A percentile compares a stretch with the other conserved stretches of the same genome.
These are phyloP conservation scores for Mucor piriformis DNA, from an alignment of 371 early-diverging fungal species.

Conservation along the genomic window DNA sequence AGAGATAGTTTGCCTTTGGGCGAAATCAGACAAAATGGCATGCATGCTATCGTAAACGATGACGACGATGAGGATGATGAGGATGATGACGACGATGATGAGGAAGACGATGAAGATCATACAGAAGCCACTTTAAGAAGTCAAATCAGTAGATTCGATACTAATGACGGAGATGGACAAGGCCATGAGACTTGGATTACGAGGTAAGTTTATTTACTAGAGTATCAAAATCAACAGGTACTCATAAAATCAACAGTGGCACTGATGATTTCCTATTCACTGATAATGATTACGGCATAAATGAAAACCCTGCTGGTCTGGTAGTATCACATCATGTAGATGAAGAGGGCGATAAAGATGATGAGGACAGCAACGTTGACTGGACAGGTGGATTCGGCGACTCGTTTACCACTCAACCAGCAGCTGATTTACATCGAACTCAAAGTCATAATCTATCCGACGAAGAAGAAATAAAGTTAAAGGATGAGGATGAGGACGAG, in stretches of 20 bases:
- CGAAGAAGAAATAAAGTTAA: too few species aligned
- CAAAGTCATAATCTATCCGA: neutral
- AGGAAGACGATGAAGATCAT: constrained; percentile 2
- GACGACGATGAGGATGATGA: constrained; percentile 2
- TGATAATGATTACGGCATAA: neutral
- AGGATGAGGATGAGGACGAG: constrained; percentile 29
- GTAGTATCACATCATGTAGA: constrained; percentile 12
- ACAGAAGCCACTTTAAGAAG: constrained; percentile 5
- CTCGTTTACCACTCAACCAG: neutral
- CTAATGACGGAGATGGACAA: neutral
- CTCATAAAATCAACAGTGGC: neutral
- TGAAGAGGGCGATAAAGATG: constrained; percentile 31
- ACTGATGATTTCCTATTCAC: neutral
- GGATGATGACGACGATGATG: neutral
- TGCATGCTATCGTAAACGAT: neutral
- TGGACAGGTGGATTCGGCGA: constrained; percentile 7
- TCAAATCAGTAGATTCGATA: neutral
- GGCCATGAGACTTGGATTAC: neutral
- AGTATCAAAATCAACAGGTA: too few species aligned
- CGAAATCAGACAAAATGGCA: constrained; percentile 59
- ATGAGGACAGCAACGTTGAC: constrained; percentile 14
- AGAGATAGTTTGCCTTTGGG: constrained; percentile 89
- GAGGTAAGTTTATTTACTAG: neutral
- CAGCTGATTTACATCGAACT: neutral
- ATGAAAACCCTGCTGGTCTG: neutral